Percentiles rank a stretch among this genome's conserved stretches.
Conservation (phyloP, 805 yeast genomes). For the Myxozyma sirexii region DNA sequence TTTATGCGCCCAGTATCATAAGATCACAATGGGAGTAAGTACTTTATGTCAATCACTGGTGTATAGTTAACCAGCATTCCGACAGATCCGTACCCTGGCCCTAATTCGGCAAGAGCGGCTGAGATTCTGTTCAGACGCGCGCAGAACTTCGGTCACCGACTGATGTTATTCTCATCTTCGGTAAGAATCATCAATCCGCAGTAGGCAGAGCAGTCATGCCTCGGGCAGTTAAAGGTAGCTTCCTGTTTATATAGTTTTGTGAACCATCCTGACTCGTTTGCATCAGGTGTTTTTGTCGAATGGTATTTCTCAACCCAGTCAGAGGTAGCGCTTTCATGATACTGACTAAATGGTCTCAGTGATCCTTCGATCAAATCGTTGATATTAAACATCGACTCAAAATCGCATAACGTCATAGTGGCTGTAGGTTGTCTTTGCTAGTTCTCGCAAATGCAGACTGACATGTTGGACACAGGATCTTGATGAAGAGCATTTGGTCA, state of each 20-base stretch:
- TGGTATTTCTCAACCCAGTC: conserved; percentile 35
- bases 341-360: conserved; percentile 42
- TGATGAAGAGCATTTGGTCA: conserved; percentile 86
- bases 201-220: too few species aligned
- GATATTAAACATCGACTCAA: conserved; percentile 78
- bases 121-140: neutral
- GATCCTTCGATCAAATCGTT: conserved; percentile 93
- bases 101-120: neutral
- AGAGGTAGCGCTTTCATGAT: neutral
- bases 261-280: neutral
- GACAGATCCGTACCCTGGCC: conserved; percentile 11
- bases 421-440: conserved; percentile 42
- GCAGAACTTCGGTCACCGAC: too few species aligned
- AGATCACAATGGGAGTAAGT: neutral
- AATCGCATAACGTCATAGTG: conserved; percentile 68
- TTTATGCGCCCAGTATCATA: neutral
- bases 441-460: conserved; percentile 23
- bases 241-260: neutral
- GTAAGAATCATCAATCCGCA: too few species aligned
- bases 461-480: conserved; percentile 61
- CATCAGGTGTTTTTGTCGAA: conserved; percentile 43
- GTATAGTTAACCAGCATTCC: neutral
- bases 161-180: too few species aligned
- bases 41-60: neutral
- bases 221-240: conserved; percentile 32